Evolutionary conservation across 768 basidiomycete species (phyloP).

Genomic region (Russula lepida): DNA sequence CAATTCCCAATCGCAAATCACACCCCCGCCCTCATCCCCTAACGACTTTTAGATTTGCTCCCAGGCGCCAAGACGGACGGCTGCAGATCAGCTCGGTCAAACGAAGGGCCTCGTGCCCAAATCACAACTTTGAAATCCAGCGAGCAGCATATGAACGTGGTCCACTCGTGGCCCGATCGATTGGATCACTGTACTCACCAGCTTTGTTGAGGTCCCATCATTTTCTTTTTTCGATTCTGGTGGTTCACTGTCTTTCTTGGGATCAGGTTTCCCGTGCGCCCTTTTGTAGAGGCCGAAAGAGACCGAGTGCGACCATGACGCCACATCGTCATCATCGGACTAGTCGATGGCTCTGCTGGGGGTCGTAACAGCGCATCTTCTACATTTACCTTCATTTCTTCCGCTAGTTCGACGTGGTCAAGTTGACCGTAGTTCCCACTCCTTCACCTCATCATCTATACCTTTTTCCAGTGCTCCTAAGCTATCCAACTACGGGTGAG

Average conservation of each 20-base stretch:
- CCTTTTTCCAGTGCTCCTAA: constrained; percentile 8
- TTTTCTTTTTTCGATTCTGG: not conserved
- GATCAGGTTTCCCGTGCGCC: not conserved
- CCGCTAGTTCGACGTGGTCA: constrained; percentile 18
- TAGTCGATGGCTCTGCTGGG: constrained; percentile 11
- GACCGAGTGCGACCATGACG: too few species aligned
- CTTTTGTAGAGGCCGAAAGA: not conserved
- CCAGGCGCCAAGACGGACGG: too few species aligned
- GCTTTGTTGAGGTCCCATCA: not conserved
- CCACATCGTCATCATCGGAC: not conserved
- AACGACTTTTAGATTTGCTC: too few species aligned
- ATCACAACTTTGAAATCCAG: not conserved
- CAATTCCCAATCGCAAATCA: too few species aligned
- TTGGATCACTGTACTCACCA: too few species aligned
- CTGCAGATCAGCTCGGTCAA: not conserved
- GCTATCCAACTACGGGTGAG: constrained; percentile 6
- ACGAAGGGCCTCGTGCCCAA: not conserved
- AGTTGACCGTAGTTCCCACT: constrained; percentile 15
- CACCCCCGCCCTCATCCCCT: too few species aligned
- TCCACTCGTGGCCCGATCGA: too few species aligned
- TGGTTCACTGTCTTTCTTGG: not conserved
- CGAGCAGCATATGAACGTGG: not conserved
- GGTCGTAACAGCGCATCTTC: constrained; percentile 22
- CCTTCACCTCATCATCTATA: constrained; percentile 9
- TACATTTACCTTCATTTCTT: constrained; percentile 16